These are phyloP conservation scores for Dictyostelium firmibasis DNA, from an alignment of 78 protist genomes.

Conservation along the genomic window DNA sequence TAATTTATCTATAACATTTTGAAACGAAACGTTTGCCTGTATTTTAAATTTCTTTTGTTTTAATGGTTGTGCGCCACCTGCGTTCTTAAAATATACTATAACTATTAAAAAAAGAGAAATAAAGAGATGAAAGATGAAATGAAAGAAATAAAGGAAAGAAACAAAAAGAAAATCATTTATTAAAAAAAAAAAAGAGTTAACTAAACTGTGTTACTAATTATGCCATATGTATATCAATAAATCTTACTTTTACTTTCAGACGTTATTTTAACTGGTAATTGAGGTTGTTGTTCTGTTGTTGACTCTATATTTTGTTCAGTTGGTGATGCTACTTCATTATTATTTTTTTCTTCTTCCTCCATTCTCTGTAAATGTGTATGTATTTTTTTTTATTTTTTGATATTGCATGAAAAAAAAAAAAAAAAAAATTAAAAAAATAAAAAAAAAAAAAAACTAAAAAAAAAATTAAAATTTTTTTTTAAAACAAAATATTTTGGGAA, in stretches of 20 bases:
- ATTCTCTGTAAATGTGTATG: no score
- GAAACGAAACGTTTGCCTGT: slow-evolving; percentile 52
- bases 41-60: slow-evolving; percentile 81
- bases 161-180: background rate
- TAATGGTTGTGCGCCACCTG: slow-evolving; percentile 81
- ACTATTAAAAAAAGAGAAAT: background rate
- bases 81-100: slow-evolving; percentile 72
- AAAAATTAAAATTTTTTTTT: no score
- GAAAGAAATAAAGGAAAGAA: background rate
- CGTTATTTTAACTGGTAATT: background rate
- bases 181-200: background rate
- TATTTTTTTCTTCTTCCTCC: background rate
- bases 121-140: no score
- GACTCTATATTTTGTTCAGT: background rate
- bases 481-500: no score
- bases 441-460: no score
- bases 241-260: background rate
- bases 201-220: background rate
- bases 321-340: background rate
- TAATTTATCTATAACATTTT: slow-evolving; percentile 64
- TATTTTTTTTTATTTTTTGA: no score
- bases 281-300: background rate
- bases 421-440: no score
- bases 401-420: no score
- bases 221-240: no score